phyloP scores from a whole-genome alignment of 768 basidiomycete species.

The Sarcomyxa edulis region DNA sequence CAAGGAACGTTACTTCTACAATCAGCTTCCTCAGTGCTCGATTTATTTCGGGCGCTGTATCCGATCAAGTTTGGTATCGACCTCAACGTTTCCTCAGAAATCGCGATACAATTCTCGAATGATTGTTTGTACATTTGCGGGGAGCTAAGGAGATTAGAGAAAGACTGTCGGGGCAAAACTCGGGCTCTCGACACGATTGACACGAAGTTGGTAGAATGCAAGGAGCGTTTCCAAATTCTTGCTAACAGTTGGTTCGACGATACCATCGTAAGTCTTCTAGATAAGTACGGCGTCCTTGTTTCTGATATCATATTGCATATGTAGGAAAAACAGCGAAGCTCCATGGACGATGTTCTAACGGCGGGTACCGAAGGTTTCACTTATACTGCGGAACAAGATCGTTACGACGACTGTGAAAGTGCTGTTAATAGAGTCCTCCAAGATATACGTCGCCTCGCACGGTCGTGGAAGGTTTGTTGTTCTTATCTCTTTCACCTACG shows the following conservation, averaged over 20 bases:
- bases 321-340: conserved; percentile 47
- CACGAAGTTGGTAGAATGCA: conserved; percentile 48
- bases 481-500: neutral
- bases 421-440: conserved; percentile 59
- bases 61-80: conserved; percentile 53
- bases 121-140: conserved; percentile 66
- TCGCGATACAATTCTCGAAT: conserved; percentile 75
- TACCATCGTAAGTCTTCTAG: conserved; percentile 52
- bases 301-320: neutral
- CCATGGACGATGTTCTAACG: conserved; percentile 39
- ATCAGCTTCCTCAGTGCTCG: conserved; percentile 61
- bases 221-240: conserved; percentile 43
- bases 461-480: conserved; percentile 64
- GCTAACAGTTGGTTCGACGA: conserved; percentile 70
- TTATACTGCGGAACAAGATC: conserved; percentile 64
- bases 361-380: conserved; percentile 61
- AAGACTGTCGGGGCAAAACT: conserved; percentile 13
- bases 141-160: conserved; percentile 41
- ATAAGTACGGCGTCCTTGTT: neutral
- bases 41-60: conserved; percentile 76
- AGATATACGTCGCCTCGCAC: conserved; percentile 56
- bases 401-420: conserved; percentile 72
- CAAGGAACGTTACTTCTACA: conserved; percentile 57
- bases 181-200: conserved; percentile 20
- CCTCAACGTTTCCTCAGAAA: conserved; percentile 42